Conservation (phyloP, 2,329 filamentous ascomycete genomes). For the Alternaria sp. region DNA sequence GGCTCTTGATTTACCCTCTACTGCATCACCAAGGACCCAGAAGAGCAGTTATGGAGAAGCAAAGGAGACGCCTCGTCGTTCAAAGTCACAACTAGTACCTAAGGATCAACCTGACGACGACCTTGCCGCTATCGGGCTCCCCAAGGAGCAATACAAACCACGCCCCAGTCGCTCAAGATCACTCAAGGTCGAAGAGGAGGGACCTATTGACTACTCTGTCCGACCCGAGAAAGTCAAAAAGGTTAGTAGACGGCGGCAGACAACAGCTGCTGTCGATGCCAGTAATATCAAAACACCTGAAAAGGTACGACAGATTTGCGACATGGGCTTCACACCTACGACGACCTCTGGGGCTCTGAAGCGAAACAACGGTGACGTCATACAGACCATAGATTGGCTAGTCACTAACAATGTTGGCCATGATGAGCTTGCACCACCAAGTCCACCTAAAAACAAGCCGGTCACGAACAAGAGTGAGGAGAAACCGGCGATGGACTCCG, state of each 20-base stretch:
- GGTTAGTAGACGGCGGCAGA: conserved; percentile 35
- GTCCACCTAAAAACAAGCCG: conserved; percentile 20
- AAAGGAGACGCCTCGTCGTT: conserved; percentile 6
- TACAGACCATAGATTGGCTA: conserved; percentile 44
- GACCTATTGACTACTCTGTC: conserved; percentile 42
- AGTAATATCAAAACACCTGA: conserved; percentile 34
- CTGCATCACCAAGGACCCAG: conserved; percentile 1
- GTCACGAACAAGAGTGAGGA: not conserved
- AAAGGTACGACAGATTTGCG: conserved; percentile 45
- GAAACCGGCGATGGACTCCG: conserved; percentile 1
- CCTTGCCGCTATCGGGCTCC: conserved; percentile 30
- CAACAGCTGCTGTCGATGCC: conserved; percentile 18
- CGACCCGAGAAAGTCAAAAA: conserved; percentile 40
- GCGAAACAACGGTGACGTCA: conserved; percentile 42
- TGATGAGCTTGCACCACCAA: conserved; percentile 42
- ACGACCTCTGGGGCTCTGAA: conserved; percentile 38
- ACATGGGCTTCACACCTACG: conserved; percentile 48
- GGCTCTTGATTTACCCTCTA: not conserved
- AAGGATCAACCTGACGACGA: conserved; percentile 36
- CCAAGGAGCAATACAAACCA: conserved; percentile 48
- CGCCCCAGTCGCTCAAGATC: conserved; percentile 50
- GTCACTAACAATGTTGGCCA: conserved; percentile 34
- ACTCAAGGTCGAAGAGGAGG: conserved; percentile 27
- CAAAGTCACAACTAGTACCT: conserved; percentile 11
- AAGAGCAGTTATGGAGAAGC: not conserved